phyloP scores from a whole-genome alignment of 495 filamentous ascomycete genomes.

The Extremus antarcticus region DNA sequence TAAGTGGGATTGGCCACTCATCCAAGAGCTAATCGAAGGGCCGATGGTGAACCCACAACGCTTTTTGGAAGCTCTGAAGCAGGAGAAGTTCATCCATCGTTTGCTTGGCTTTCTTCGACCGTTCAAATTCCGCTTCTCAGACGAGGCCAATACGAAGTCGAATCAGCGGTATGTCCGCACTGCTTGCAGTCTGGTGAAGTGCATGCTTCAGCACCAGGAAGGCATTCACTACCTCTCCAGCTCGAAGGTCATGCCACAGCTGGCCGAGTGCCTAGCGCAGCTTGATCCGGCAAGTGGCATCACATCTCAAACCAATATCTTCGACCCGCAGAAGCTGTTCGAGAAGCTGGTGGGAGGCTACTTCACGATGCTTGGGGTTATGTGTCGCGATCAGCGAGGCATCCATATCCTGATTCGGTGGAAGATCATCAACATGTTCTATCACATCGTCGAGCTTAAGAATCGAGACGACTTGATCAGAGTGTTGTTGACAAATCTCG shows the following conservation, averaged over 20 bases:
- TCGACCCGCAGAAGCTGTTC: constrained; percentile 67
- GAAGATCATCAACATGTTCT: constrained; percentile 98
- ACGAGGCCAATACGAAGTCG: constrained; percentile 72
- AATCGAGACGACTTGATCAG: constrained; percentile 85
- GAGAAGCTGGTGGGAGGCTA: constrained; percentile 85
- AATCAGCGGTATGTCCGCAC: constrained; percentile 90
- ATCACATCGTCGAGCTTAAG: constrained; percentile 86
- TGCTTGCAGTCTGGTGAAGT: constrained; percentile 77
- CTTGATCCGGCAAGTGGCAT: constrained; percentile 85
- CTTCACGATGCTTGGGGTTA: constrained; percentile 77
- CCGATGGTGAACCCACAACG: constrained; percentile 85
- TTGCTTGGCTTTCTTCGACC: constrained; percentile 90
- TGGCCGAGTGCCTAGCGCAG: constrained; percentile 91
- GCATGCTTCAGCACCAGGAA: constrained; percentile 71
- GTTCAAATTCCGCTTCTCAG: constrained; percentile 90
- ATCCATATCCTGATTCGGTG: constrained; percentile 87
- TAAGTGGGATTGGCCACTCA: constrained; percentile 96
- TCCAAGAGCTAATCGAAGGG: constrained; percentile 83
- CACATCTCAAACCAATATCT: constrained; percentile 77
- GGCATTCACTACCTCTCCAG: constrained; percentile 76
- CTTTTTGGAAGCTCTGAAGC: constrained; percentile 87
- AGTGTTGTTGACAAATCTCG: constrained; percentile 75
- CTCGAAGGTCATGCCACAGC: constrained; percentile 83
- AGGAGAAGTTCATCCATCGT: constrained; percentile 88
- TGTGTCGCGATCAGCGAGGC: constrained; percentile 71